A percentile compares a stretch with the other conserved stretches of the same genome.
phyloP scores from a whole-genome alignment of 2,329 filamentous ascomycete genomes.

The Fusarium sp. region DNA sequence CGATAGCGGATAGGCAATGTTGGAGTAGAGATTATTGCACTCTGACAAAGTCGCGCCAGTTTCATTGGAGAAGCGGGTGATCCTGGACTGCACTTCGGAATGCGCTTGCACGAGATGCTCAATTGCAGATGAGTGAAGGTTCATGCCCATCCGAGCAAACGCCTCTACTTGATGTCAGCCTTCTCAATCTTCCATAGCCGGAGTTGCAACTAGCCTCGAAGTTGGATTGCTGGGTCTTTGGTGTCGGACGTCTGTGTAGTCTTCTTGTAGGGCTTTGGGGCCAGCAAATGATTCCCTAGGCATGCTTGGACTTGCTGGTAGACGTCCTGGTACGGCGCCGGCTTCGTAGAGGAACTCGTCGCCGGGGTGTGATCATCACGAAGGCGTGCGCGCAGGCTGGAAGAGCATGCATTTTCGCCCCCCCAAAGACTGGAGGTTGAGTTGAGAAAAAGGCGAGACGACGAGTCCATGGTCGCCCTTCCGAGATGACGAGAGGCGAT shows the following conservation, averaged over 20 bases:
- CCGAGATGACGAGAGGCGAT: not conserved
- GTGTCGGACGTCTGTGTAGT: not conserved
- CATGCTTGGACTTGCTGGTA: slow-evolving; percentile 43
- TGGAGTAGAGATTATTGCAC: slow-evolving; percentile 45
- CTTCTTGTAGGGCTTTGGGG: not conserved
- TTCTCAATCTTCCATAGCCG: accelerated
- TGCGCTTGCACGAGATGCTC: slow-evolving; percentile 40
- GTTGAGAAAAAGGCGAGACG: not conserved
- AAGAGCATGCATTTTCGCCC: slow-evolving; percentile 27
- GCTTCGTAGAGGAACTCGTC: slow-evolving; percentile 6
- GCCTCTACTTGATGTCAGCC: slow-evolving; percentile 32
- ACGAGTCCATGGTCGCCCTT: not conserved
- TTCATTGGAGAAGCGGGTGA: slow-evolving; percentile 32
- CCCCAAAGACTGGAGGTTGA: slow-evolving; percentile 18
- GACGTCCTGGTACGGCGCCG: slow-evolving; percentile 21
- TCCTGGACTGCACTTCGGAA: slow-evolving; percentile 35
- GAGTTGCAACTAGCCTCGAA: slow-evolving; percentile 31
- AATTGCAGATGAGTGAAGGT: slow-evolving; percentile 7
- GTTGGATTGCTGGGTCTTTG: slow-evolving; percentile 17
- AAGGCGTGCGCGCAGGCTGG: slow-evolving; percentile 45
- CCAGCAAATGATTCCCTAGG: slow-evolving; percentile 13
- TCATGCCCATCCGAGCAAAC: slow-evolving; percentile 38
- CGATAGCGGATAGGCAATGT: slow-evolving; percentile 48
- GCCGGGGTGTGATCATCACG: slow-evolving; percentile 37
- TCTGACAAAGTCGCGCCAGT: slow-evolving; percentile 27